Conservation (phyloP, 768 basidiomycete genomes). For the Calocybe gangraenosa region DNA sequence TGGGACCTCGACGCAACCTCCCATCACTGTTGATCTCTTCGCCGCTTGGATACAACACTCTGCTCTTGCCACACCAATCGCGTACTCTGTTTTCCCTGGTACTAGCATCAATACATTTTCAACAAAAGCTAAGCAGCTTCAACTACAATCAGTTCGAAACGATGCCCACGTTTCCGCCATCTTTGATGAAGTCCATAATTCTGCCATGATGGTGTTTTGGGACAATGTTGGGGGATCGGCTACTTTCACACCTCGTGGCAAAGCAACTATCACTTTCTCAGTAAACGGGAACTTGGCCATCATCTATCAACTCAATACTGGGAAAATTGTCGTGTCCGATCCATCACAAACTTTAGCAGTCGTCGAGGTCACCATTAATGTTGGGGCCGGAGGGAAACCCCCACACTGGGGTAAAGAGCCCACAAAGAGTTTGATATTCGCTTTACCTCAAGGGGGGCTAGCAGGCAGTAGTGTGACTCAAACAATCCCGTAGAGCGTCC, state of each 20-base stretch:
- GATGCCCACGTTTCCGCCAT: slow-evolving; percentile 45
- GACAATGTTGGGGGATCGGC: slow-evolving; percentile 38
- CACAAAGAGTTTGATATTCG: slow-evolving; percentile 29
- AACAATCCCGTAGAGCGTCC: slow-evolving; percentile 8
- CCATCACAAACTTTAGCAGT: slow-evolving; percentile 51
- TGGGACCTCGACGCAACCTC: slow-evolving; percentile 59
- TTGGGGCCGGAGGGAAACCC: slow-evolving; percentile 23
- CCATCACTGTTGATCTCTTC: slow-evolving; percentile 58
- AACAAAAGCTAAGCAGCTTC: slow-evolving; percentile 26
- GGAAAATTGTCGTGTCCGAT: slow-evolving; percentile 55
- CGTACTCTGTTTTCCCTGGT: slow-evolving; percentile 58
- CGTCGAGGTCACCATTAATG: slow-evolving; percentile 32
- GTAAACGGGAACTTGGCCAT: slow-evolving; percentile 39
- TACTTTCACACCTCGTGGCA: slow-evolving; percentile 25
- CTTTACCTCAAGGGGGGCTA: slow-evolving; percentile 41
- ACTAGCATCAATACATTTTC: slow-evolving; percentile 33
- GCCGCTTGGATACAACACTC: slow-evolving; percentile 54
- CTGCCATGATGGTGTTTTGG: slow-evolving; percentile 58
- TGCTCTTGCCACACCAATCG: slow-evolving; percentile 28
- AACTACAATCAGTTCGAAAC: slow-evolving; percentile 40
- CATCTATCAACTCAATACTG: slow-evolving; percentile 36
- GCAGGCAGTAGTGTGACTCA: slow-evolving; percentile 46
- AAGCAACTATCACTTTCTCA: slow-evolving; percentile 27
- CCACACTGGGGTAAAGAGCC: slow-evolving; percentile 21
- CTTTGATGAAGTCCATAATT: slow-evolving; percentile 36